These are phyloP conservation scores for Penicillium sp. DNA, from an alignment of 2,329 filamentous ascomycete genomes.

Conservation along the genomic window DNA sequence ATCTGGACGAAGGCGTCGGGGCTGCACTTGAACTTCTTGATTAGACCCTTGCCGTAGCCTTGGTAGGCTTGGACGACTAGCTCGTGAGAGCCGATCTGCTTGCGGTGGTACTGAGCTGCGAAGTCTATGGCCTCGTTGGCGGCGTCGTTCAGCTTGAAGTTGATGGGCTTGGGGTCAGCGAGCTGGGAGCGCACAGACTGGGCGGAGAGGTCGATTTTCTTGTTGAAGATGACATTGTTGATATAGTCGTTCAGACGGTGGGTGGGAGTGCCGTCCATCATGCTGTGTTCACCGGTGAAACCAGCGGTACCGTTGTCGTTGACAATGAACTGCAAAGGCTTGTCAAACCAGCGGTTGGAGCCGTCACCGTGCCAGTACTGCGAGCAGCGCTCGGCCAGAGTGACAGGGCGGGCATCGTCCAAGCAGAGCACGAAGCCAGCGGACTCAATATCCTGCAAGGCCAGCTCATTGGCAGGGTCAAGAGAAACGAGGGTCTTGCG, in stretches of 20 bases:
- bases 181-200: slow-evolving; percentile 75
- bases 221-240: slow-evolving; percentile 86
- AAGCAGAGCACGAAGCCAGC: slow-evolving; percentile 89
- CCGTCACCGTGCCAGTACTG: slow-evolving; percentile 99
- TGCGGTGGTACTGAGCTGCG: slow-evolving; percentile 73
- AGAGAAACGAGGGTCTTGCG: slow-evolving; percentile 71
- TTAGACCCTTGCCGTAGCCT: slow-evolving; percentile 94
- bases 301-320: slow-evolving; percentile 97
- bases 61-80: slow-evolving; percentile 93
- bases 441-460: slow-evolving; percentile 79
- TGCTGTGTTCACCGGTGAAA: slow-evolving; percentile 98
- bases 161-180: slow-evolving; percentile 72
- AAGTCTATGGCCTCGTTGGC: slow-evolving; percentile 74
- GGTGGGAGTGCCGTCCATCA: slow-evolving; percentile 99
- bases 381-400: slow-evolving; percentile 89
- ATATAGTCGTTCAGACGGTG: slow-evolving; percentile 94
- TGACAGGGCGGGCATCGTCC: slow-evolving; percentile 86
- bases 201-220: slow-evolving; percentile 87
- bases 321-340: slow-evolving; percentile 95
- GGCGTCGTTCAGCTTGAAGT: slow-evolving; percentile 73
- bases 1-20: slow-evolving; percentile 98
- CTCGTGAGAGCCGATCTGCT: slow-evolving; percentile 82
- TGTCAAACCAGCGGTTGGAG: slow-evolving; percentile 94
- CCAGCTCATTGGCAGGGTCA: slow-evolving; percentile 73
- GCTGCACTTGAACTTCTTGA: slow-evolving; percentile 99